These are phyloP conservation scores for Amanita pallidorosea DNA, from an alignment of 768 basidiomycete species.

Conservation along the genomic window DNA sequence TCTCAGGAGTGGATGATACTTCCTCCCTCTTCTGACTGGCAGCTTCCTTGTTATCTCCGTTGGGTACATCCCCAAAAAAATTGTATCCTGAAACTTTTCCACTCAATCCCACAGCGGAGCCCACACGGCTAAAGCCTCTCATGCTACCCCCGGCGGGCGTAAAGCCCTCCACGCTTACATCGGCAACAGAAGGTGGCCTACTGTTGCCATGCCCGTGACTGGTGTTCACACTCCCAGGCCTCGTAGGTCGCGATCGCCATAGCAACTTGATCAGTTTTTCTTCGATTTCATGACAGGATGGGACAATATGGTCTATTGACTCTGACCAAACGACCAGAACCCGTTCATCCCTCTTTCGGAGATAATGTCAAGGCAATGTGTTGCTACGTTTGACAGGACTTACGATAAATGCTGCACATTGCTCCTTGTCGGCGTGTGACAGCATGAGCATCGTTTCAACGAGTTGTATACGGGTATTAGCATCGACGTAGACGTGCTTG, in stretches of 20 bases:
- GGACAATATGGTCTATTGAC: slow-evolving; percentile 67
- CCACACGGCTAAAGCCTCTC: slow-evolving; percentile 1
- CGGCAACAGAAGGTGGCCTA: neutral
- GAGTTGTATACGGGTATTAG: slow-evolving; percentile 79
- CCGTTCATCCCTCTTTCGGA: slow-evolving; percentile 61
- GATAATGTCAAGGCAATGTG: neutral
- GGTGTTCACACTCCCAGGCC: slow-evolving; percentile 4
- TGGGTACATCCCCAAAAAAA: slow-evolving; percentile 1
- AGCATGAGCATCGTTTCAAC: slow-evolving; percentile 70
- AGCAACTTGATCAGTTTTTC: slow-evolving; percentile 73
- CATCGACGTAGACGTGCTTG: slow-evolving; percentile 57
- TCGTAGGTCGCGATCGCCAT: slow-evolving; percentile 41
- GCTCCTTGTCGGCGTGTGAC: slow-evolving; percentile 75
- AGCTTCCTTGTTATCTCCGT: neutral
- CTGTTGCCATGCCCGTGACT: slow-evolving; percentile 6
- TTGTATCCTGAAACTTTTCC: slow-evolving; percentile 1
- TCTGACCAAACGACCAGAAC: slow-evolving; percentile 83
- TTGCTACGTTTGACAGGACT: slow-evolving; percentile 17
- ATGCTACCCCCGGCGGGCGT: slow-evolving; percentile 1
- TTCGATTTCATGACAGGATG: slow-evolving; percentile 63
- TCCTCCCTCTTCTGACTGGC: neutral
- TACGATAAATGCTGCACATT: slow-evolving; percentile 80
- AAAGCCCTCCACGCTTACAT: neutral
- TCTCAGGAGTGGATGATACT: neutral
- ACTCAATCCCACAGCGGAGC: neutral